Conservation (phyloP, 768 basidiomycete species). For the Candolleomyces aberdarensis region DNA sequence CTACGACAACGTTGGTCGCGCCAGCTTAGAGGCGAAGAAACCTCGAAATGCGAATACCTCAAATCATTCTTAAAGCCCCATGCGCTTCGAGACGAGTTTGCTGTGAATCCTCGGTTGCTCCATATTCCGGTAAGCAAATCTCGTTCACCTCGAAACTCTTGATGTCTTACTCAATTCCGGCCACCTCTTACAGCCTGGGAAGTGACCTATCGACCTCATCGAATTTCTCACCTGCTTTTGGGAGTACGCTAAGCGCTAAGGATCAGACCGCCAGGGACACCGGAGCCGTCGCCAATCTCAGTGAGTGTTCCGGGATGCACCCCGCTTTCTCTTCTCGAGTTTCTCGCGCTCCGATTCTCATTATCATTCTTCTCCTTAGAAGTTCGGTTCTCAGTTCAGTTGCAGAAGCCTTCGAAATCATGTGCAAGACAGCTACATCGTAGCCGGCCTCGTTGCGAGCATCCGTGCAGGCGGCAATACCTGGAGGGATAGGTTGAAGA, state of each 20-base stretch:
- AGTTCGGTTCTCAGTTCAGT: slow-evolving; percentile 37
- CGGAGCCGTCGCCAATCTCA: slow-evolving; percentile 80
- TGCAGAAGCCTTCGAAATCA: slow-evolving; percentile 77
- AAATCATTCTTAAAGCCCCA: slow-evolving; percentile 84
- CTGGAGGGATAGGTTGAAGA: slow-evolving; percentile 21
- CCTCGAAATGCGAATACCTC: slow-evolving; percentile 64
- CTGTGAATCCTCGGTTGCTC: slow-evolving; percentile 76
- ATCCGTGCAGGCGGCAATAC: slow-evolving; percentile 23
- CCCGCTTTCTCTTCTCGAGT: neutral
- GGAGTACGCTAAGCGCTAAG: slow-evolving; percentile 66
- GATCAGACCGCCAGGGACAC: slow-evolving; percentile 67
- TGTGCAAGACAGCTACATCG: slow-evolving; percentile 76
- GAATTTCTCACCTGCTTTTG: slow-evolving; percentile 83
- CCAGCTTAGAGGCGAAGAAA: slow-evolving; percentile 90
- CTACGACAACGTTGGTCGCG: slow-evolving; percentile 70
- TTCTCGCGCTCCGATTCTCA: too few species aligned
- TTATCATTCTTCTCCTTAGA: too few species aligned
- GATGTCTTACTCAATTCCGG: neutral
- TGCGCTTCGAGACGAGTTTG: slow-evolving; percentile 64
- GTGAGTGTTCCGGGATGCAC: slow-evolving; percentile 36
- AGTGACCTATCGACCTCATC: slow-evolving; percentile 73
- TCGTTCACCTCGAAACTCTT: neutral
- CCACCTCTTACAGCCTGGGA: slow-evolving; percentile 51
- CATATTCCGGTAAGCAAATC: slow-evolving; percentile 61
- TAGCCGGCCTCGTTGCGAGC: slow-evolving; percentile 75